Base-by-base conservation (phyloP, 2,329 filamentous ascomycete genomes). In the Basipetospora chlamydospora region DNA sequence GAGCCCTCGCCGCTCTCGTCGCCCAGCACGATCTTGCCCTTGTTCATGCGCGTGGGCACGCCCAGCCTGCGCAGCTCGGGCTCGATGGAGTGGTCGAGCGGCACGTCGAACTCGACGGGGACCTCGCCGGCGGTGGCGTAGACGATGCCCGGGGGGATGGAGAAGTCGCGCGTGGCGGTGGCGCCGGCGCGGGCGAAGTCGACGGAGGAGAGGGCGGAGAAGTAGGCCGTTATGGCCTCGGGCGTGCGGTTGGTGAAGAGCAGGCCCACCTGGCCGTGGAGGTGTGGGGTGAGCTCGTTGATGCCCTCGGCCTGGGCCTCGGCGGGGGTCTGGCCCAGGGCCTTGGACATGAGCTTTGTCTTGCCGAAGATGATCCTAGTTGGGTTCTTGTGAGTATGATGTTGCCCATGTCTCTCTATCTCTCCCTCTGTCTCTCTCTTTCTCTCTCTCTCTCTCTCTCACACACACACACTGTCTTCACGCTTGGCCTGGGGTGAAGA, bases 351-450 rank as follows among this genome's bases (percentile, higher is more conserved):
- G 58, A 98, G 87, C 64, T 96, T 96, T 41, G 88, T 96, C 67
- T 96, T 98, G 63, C 88, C 90, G 61, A 95, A 96, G 75, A 96
- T 96, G 56, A 98, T 67, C 49, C 87, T 90, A 49, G n/a, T n/a
- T n/a, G n/a, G n/a, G n/a, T n/a, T n/a, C n/a, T n/a, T 12, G 15
- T 12, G 6, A 9, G 16, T n/a, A n/a, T n/a, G n/a, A n/a, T n/a
- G 3, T 6, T 13, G 26, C n/a, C n/a, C n/a, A n/a, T n/a, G 26
- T 9, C 17, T 21, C 20, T 13, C 34, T 33, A 15, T 17, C 18
- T 10, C 37, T 29, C 9, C 10, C 26, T 28, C 23, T 26, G 15
- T 12, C 28, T 17, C 11, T 25, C n/a, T 29, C n/a, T 16, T 26
- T 31, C 11, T 31, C 29, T 17, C 4, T 4, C 4, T 18, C 6